These are phyloP conservation scores for Cafeteria roenbergensis DNA, from an alignment of 108 stramenopile species.

Conservation along the genomic window DNA sequence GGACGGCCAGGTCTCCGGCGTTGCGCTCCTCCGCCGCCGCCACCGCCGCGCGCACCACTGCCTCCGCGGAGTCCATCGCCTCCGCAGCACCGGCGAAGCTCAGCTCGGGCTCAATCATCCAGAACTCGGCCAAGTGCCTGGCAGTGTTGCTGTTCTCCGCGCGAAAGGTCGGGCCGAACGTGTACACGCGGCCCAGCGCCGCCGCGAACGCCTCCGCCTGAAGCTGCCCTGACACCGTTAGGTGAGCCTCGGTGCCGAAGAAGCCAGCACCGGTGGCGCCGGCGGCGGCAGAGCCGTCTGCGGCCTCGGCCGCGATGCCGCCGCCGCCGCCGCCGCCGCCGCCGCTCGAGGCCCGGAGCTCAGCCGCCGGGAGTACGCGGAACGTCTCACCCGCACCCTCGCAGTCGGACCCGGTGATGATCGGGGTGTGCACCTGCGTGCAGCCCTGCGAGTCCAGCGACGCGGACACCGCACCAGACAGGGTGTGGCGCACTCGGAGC, in stretches of 20 bases:
- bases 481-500: slow-evolving; percentile 68
- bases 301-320: slow-evolving; percentile 28
- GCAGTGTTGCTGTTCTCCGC: slow-evolving; percentile 97
- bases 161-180: slow-evolving; percentile 97
- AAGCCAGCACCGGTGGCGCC: slow-evolving; percentile 65
- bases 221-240: slow-evolving; percentile 92
- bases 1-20: neutral
- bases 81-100: slow-evolving; percentile 77
- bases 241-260: slow-evolving; percentile 77
- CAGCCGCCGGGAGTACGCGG: slow-evolving; percentile 75
- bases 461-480: slow-evolving; percentile 67
- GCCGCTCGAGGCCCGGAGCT: too few relatives aligned
- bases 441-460: slow-evolving; percentile 80
- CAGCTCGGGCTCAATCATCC: slow-evolving; percentile 98
- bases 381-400: slow-evolving; percentile 99
- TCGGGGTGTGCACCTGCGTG: slow-evolving; percentile 84
- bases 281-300: too few relatives aligned
- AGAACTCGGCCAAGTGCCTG: slow-evolving; percentile 87
- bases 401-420: slow-evolving; percentile 92
- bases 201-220: slow-evolving; percentile 86
- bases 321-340: slow-evolving; percentile 13
- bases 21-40: slow-evolving; percentile 20
- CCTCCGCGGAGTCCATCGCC: slow-evolving; percentile 96
- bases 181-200: slow-evolving; percentile 92
- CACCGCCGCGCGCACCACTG: slow-evolving; percentile 56